Base-by-base conservation (phyloP, 2,329 filamentous ascomycete genomes). In the Pestalotiopsis sp. region DNA sequence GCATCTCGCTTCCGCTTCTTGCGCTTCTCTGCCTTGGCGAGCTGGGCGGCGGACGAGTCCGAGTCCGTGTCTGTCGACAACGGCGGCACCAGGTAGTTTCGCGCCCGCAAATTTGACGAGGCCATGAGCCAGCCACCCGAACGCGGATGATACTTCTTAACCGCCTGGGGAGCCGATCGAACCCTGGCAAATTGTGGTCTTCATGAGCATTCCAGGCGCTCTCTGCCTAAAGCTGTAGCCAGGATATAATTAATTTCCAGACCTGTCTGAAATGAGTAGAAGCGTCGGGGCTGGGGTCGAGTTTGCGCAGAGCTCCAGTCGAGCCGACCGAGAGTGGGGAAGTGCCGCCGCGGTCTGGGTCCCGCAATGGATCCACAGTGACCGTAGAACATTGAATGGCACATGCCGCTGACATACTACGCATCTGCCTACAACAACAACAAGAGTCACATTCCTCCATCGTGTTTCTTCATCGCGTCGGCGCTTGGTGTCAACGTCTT, bases 1-100 rank as follows among this genome's bases (percentile, higher is more conserved):
- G 86, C 84, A 60, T 72, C 76, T 77, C 75, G 71, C 70, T 66
- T 75, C 65, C 66, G 71, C 38, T 71, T 73, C 68, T 70, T 74
- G 17, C 68, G 69, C 55, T 64, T 73, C 26, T 64, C 66, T 13
- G 68, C 68, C 68, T 59, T 59, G 35, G 64, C 75, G 38, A 52
- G 71, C 70, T 56, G 71, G 67, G 52, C 69, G 65, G 68, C 74
- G 55, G 69, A 73, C 17, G 44, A 39, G 13, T 26, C n/a, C 22
- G 58, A 72, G 52, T 75, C 71, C 67, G 48, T 63, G n/a, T 67
- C 69, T 20, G 68, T 66, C 30, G 66, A 71, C 17, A 67, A 61
- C 9, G 70, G 69, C 20, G 65, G 65, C n/a, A 71, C 68, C 66
- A 68, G n/a, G 52, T 71, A 71, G 56, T 68, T 71, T 65, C 64